Conservation (phyloP, 2,329 filamentous ascomycete species). For the Penicillium sp. region DNA sequence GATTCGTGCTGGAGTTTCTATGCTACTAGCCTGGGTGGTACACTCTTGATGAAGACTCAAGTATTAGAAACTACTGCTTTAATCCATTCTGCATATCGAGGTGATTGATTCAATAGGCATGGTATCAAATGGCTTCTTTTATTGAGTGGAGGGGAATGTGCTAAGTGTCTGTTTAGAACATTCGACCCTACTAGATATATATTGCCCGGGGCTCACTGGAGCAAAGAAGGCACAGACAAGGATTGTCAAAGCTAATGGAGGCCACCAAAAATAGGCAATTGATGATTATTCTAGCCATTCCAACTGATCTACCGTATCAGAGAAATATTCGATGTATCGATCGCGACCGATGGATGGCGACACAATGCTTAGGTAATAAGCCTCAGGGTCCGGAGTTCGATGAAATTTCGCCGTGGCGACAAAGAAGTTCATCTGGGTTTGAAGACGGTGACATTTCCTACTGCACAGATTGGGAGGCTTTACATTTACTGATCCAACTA, state of each 20-base stretch:
- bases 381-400: slow-evolving; percentile 18
- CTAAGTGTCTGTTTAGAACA: neutral
- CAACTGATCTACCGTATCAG: no score
- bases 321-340: slow-evolving; percentile 1
- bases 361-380: slow-evolving; percentile 14
- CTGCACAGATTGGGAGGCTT: neutral
- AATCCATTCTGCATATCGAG: neutral
- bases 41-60: no score
- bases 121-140: no score
- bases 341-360: slow-evolving; percentile 8
- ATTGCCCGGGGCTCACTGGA: no score
- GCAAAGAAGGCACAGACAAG: neutral
- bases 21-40: no score
- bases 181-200: no score
- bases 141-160: no score
- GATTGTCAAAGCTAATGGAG: neutral
- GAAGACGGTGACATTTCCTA: slow-evolving; percentile 5
- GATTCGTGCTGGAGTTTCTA: neutral
- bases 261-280: neutral
- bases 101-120: no score
- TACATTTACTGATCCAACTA: neutral
- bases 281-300: neutral
- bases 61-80: neutral
- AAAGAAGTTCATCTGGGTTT: slow-evolving; percentile 10
- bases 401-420: slow-evolving; percentile 31